Evolutionary conservation across 2,329 filamentous ascomycete species (phyloP), one percentile per base, ranked within the genome.

Genomic region (Berkeleyomyces basicola): DNA sequence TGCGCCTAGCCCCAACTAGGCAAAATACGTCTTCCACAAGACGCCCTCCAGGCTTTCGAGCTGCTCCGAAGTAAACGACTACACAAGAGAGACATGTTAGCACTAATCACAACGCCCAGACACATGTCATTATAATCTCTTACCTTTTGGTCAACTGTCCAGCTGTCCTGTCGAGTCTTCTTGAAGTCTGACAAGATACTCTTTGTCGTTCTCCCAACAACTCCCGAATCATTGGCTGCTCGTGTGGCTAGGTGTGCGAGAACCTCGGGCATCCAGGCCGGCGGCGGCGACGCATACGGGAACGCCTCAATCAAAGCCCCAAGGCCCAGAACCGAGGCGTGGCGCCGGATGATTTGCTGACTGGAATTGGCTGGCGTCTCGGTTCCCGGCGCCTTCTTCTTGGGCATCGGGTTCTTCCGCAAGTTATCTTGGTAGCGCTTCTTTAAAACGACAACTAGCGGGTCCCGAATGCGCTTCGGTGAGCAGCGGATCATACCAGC

Each of bases 21-120:
- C 95, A 77, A 99, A 99, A 72, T 99, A 99, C 73, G 92, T 97
- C 85, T 99, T 99, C 93, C 93, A 99, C 61, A 99, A 77, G 58
- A 99, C 95, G 61, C 93, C 93, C 70, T 96, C 91, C 64, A 99
- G 74, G 71, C 97, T 92, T 73, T 97, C 93, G 9, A 99, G 78
- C 70, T 99, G 92, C 68, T 97, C 93, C 39, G 86, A 77, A 36
- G 90, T 90, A 71, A 99, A 99, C 65, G 90, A 82, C 82, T 87
- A 66, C 14, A 44, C 65, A 59, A 59, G 64, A 61, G n/a, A 7
- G 11, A 63, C 66, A 62, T 57, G 3, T 71, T 67, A 70, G 68
- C 63, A 59, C 39, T 31, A 49, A 43, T 42, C n/a, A 7, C 39
- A 39, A 65, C 49, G 57, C 31, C 31, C 57, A 4, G 14, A 9